Evolutionary conservation across 1,139 yeast species (phyloP).

Genomic region (Yamadazyma siamensis): DNA sequence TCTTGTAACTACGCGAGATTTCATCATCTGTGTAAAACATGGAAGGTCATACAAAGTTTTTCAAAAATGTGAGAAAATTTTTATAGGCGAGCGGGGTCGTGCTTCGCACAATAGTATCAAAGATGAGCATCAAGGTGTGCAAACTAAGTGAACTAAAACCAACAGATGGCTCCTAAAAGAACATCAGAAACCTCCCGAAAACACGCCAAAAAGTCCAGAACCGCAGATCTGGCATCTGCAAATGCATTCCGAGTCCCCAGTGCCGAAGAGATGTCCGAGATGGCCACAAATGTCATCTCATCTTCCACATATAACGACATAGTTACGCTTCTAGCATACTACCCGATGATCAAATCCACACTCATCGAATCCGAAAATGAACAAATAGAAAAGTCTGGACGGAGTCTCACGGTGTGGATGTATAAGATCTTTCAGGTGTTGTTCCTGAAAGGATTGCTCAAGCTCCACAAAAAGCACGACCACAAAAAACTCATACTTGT

Average conservation of each 20-base stretch:
- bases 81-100: too few species aligned
- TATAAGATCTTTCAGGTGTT: constrained; percentile 57
- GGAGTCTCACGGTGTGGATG: constrained; percentile 52
- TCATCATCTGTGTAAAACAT: constrained; percentile 62
- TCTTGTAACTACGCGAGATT: constrained; percentile 51
- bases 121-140: too few species aligned
- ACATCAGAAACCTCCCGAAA: constrained; percentile 6
- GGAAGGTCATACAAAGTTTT: constrained; percentile 46
- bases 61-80: constrained; percentile 1
- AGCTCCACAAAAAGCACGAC: constrained; percentile 32
- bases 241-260: too few species aligned
- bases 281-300: constrained; percentile 25
- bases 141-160: too few species aligned
- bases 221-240: too few species aligned
- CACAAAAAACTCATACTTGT: constrained; percentile 46
- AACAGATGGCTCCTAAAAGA: constrained; percentile 17
- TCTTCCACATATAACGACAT: constrained; percentile 50
- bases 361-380: constrained; percentile 20
- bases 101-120: too few species aligned
- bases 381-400: constrained; percentile 29
- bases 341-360: constrained; percentile 22
- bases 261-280: too few species aligned
- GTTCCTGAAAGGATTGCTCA: constrained; percentile 47
- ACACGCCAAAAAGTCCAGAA: constrained; percentile 6
- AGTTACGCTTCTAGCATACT: constrained; percentile 40